Conservation (phyloP, 2,329 filamentous ascomycete genomes). For the Fusarium sp. region DNA sequence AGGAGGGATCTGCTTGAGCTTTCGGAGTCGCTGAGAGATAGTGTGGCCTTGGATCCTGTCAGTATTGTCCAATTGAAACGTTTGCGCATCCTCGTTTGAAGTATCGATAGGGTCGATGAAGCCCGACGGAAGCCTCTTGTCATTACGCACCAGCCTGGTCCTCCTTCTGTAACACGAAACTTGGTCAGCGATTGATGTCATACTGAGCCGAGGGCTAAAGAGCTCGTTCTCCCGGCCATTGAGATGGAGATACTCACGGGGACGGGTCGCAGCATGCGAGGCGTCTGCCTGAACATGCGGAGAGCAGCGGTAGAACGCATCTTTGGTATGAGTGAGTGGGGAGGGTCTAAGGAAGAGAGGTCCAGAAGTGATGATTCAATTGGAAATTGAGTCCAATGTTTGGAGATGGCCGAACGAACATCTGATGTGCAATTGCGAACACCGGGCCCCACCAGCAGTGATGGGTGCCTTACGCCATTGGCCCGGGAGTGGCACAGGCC, state of each 20-base stretch:
- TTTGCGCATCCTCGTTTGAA: conserved; percentile 15
- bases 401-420: conserved; percentile 50
- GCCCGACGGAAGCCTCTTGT: conserved; percentile 17
- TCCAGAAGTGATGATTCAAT: conserved; percentile 48
- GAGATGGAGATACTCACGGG: conserved; percentile 66
- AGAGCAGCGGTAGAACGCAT: conserved; percentile 75
- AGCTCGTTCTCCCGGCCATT: conserved; percentile 39
- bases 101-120: conserved; percentile 27
- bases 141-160: conserved; percentile 72
- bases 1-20: conserved; percentile 87
- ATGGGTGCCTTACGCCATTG: conserved; percentile 53
- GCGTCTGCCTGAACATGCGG: conserved; percentile 74
- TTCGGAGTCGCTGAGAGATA: conserved; percentile 92
- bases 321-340: conserved; percentile 51
- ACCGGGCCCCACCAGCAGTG: conserved; percentile 47
- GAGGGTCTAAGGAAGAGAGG: conserved; percentile 43
- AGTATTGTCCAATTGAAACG: conserved; percentile 36
- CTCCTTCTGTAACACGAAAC: conserved; percentile 64
- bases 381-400: conserved; percentile 48
- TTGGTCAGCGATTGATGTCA: conserved; percentile 43
- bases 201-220: conserved; percentile 34
- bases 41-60: conserved; percentile 78
- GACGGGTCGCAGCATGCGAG: conserved; percentile 74
- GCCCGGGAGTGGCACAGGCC: conserved; percentile 44
- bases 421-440: conserved; percentile 51